Evolutionary conservation across 345 rosid species (phyloP).

Genomic region (Lagerstroemia speciosa): DNA sequence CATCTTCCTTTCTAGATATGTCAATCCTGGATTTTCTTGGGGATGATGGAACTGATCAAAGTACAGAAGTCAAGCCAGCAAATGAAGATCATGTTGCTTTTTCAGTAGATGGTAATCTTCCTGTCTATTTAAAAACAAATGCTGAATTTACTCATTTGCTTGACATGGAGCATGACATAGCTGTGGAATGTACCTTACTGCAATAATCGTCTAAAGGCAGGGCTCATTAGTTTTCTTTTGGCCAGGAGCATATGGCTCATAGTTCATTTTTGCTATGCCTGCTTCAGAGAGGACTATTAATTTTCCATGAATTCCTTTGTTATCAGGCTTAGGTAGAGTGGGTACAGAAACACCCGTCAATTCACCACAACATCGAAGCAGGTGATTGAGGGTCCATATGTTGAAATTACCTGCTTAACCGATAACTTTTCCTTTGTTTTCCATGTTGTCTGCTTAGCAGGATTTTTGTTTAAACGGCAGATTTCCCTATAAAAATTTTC

Average conservation of each 20-base stretch:
- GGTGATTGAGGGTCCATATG: constrained; percentile 26
- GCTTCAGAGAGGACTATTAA: neutral
- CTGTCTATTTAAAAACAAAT: neutral
- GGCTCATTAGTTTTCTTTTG: neutral
- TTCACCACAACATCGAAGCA: constrained; percentile 45
- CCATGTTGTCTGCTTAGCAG: neutral
- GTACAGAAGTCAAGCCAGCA: constrained; percentile 24
- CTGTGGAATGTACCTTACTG: neutral
- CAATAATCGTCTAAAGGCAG: neutral
- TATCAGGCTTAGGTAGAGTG: constrained; percentile 68
- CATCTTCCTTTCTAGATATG: constrained; percentile 33
- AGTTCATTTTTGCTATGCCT: neutral
- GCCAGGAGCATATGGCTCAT: neutral
- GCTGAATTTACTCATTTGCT: neutral
- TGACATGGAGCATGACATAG: neutral
- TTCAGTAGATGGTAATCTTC: constrained; percentile 63
- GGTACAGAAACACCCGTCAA: constrained; percentile 51
- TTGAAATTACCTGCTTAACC: constrained; percentile 1
- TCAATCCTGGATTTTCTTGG: constrained; percentile 69
- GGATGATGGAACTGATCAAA: constrained; percentile 42
- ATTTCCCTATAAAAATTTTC: neutral
- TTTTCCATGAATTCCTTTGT: neutral
- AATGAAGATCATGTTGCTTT: constrained; percentile 73
- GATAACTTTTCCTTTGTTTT: neutral
- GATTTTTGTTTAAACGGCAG: neutral